Conservation (phyloP, 148 eudicot genomes). For the Chenopodium album region DNA sequence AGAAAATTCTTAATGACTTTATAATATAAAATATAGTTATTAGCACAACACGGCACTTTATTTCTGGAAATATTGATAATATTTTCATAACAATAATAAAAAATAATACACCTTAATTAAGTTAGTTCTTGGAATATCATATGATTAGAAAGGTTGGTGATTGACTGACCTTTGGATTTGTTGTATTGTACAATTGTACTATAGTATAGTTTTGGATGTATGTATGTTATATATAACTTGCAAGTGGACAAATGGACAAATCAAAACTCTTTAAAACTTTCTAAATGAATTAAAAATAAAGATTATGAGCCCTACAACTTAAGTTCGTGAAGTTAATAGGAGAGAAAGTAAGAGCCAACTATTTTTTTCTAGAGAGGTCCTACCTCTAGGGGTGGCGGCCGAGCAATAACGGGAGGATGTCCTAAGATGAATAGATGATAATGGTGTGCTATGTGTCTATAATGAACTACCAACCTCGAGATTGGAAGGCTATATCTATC, state of each 20-base stretch:
- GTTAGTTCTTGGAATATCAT: slow-evolving; percentile 8
- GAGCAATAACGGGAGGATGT: background rate
- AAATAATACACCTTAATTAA: background rate
- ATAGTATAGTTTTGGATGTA: background rate
- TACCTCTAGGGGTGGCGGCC: background rate
- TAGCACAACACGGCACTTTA: slow-evolving; percentile 19
- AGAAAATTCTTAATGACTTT: background rate
- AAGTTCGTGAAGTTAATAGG: background rate
- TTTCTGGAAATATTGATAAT: background rate
- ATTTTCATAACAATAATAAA: background rate
- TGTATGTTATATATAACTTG: background rate
- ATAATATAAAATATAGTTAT: background rate
- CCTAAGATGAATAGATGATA: background rate
- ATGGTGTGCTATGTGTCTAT: too few species aligned
- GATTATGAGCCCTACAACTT: background rate
- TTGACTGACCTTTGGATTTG: slow-evolving; percentile 5
- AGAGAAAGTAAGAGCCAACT: slow-evolving; percentile 10
- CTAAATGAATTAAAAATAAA: too few species aligned
- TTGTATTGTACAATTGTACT: too few species aligned
- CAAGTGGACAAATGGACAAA: background rate
- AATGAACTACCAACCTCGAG: too few species aligned
- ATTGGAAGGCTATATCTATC: too few species aligned
- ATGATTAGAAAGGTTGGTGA: slow-evolving; percentile 8
- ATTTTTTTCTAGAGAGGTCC: background rate
- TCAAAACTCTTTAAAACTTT: too few species aligned